phyloP scores from a whole-genome alignment of 768 basidiomycete genomes.

The Trametes meyenii region DNA sequence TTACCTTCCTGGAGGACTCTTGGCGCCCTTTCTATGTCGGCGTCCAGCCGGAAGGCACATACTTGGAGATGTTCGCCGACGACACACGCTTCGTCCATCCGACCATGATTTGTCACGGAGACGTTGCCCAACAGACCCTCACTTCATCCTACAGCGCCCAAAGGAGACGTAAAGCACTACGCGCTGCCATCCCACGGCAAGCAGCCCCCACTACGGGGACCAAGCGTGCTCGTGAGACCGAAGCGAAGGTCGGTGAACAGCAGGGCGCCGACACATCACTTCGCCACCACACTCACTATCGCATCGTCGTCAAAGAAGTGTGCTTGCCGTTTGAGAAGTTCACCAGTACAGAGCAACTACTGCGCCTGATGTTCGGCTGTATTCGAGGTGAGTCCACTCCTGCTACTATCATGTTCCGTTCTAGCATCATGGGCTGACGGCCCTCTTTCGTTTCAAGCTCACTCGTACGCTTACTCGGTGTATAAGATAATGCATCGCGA shows the following conservation, averaged over 20 bases:
- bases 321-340: conserved; percentile 2
- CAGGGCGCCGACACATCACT: background rate
- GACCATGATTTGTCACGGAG: conserved; percentile 6
- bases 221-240: background rate
- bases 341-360: background rate
- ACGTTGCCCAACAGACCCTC: background rate
- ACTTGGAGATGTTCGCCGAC: background rate
- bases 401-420: background rate
- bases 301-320: conserved; percentile 15
- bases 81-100: background rate
- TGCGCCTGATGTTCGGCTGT: background rate
- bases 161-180: background rate
- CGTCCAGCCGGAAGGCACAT: conserved; percentile 9
- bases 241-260: background rate
- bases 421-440: background rate
- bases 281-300: conserved; percentile 12
- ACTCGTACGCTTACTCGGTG: background rate
- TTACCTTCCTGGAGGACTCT: conserved; percentile 22
- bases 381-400: background rate
- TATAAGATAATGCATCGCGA: conserved; percentile 3
- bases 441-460: background rate
- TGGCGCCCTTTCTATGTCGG: conserved; percentile 8
- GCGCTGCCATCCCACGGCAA: too few relatives aligned
- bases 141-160: background rate
- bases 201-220: background rate